A percentile compares a stretch with the other conserved stretches of the same genome.
These are phyloP conservation scores for Asparagopsis taxiformis DNA, from an alignment of 31 red algal genomes.

Conservation along the genomic window DNA sequence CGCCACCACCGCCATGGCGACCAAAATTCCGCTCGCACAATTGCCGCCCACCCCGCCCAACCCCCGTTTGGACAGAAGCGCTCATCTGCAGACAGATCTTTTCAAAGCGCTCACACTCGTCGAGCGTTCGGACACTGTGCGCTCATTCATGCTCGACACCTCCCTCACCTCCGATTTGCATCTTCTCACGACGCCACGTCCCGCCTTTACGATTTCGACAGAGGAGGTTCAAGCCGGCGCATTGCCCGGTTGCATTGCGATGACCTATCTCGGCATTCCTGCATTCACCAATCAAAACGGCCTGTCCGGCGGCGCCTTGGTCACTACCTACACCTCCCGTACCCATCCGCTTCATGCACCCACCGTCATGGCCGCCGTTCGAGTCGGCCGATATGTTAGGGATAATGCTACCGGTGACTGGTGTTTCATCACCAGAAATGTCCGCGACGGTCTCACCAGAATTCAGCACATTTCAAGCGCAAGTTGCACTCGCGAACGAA, in stretches of 20 bases:
- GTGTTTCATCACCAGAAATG: constrained; percentile 51
- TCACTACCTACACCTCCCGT: constrained; percentile 40
- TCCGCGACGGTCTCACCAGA: constrained; percentile 24
- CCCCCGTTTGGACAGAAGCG: too few species aligned
- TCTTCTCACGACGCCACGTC: constrained; percentile 23
- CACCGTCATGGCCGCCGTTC: constrained; percentile 47
- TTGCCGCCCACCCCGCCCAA: too few species aligned
- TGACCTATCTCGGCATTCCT: constrained; percentile 47
- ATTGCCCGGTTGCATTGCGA: constrained; percentile 34
- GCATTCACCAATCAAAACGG: constrained; percentile 38
- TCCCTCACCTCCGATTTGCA: constrained; percentile 10
- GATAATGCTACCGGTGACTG: constrained; percentile 58
- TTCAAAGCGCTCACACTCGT: constrained; percentile 42
- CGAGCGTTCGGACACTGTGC: neutral
- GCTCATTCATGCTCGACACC: constrained; percentile 36
- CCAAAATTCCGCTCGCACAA: too few species aligned
- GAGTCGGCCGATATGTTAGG: constrained; percentile 44
- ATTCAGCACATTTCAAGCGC: constrained; percentile 33
- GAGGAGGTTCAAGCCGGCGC: constrained; percentile 45
- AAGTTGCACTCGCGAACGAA: constrained; percentile 21
- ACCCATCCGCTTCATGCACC: constrained; percentile 53
- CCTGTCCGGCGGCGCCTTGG: constrained; percentile 41
- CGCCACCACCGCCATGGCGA: neutral
- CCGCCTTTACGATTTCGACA: constrained; percentile 45
- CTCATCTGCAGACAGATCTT: constrained; percentile 13